A percentile compares a stretch with the other conserved stretches of the same genome.
Conservation (phyloP, 805 yeast species). For the Lipomyces oligophaga region DNA sequence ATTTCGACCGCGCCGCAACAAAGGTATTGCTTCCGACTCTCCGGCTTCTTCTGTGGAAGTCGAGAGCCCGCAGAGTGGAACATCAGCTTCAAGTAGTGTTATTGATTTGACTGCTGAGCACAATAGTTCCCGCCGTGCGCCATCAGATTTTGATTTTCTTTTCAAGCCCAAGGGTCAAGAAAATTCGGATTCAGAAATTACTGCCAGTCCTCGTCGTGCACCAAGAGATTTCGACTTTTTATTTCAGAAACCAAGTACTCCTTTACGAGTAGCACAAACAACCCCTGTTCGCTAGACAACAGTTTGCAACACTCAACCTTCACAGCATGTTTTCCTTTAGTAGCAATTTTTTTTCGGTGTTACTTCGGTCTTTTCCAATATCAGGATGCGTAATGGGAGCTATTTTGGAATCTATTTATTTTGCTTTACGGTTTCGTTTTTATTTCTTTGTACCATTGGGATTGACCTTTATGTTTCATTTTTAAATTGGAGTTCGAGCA, state of each 20-base stretch:
- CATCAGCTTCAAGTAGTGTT: neutral
- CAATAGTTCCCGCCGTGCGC: conserved; percentile 11
- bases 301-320: neutral
- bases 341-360: neutral
- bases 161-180: conserved; percentile 3
- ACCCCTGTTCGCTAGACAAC: neutral
- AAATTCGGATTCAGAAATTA: neutral
- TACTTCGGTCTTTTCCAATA: neutral
- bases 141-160: conserved; percentile 16
- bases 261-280: neutral
- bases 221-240: conserved; percentile 13
- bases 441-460: neutral
- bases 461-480: neutral
- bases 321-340: neutral
- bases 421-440: neutral
- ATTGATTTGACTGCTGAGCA: neutral
- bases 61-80: conserved; percentile 3
- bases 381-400: neutral
- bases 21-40: neutral
- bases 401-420: neutral
- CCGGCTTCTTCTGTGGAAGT: neutral
- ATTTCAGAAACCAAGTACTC: conserved; percentile 3
- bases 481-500: neutral
- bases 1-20: conserved; percentile 23
- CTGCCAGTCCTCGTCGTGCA: conserved; percentile 5